These are phyloP conservation scores for Colletotrichum caudatum DNA, from an alignment of 2,329 filamentous ascomycete species.

Conservation along the genomic window DNA sequence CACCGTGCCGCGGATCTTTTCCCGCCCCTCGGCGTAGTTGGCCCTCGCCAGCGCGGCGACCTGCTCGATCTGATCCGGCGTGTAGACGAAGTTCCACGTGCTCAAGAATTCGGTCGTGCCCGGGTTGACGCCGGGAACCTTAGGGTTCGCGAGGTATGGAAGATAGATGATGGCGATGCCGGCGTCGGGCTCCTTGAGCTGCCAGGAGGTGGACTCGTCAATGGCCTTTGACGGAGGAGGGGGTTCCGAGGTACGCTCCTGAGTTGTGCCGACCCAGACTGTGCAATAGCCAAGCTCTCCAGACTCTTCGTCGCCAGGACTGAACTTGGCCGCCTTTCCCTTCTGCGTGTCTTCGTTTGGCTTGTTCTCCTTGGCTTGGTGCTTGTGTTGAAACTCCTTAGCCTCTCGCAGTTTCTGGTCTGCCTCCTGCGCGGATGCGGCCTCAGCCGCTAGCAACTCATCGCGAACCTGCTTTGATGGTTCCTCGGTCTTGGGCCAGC, in stretches of 20 bases:
- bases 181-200: conserved; percentile 79
- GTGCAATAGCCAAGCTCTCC: conserved; percentile 90
- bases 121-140: conserved; percentile 85
- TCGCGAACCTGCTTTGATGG: conserved; percentile 69
- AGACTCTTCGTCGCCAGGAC: conserved; percentile 58
- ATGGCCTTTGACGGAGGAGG: conserved; percentile 65
- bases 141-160: conserved; percentile 83
- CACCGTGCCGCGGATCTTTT: conserved; percentile 82
- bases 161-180: conserved; percentile 93
- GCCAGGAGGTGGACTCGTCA: conserved; percentile 75
- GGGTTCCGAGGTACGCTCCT: conserved; percentile 74
- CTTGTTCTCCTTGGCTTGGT: conserved; percentile 44
- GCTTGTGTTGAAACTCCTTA: conserved; percentile 56
- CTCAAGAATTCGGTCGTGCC: conserved; percentile 86
- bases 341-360: conserved; percentile 44
- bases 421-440: conserved; percentile 69
- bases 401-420: conserved; percentile 74
- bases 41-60: conserved; percentile 85
- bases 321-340: conserved; percentile 53
- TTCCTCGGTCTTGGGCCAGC: conserved; percentile 81
- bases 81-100: conserved; percentile 99
- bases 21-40: conserved; percentile 87
- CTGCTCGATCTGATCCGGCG: conserved; percentile 86
- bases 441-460: conserved; percentile 77
- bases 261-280: conserved; percentile 89